Conservation (phyloP, 805 yeast species). For the Suhomyces tanzawaensis region DNA sequence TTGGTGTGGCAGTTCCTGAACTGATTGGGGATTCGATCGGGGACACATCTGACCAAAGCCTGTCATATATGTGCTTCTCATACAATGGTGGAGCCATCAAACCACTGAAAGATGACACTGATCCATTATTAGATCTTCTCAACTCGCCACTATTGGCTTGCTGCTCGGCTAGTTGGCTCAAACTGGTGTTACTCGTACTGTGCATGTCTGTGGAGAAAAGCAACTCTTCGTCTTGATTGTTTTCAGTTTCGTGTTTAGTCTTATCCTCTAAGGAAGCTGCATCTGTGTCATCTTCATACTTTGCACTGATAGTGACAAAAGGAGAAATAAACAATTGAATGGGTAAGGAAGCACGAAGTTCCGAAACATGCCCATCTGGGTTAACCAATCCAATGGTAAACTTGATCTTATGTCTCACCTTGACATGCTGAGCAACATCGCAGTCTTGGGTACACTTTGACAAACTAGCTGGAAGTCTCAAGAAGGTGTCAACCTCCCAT, state of each 20-base stretch:
- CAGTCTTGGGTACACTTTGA: conserved; percentile 85
- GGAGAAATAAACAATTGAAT: conserved; percentile 74
- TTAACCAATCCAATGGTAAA: conserved; percentile 76
- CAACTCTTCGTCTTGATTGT: conserved; percentile 25
- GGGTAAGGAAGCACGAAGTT: conserved; percentile 87
- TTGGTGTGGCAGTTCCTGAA: conserved; percentile 44
- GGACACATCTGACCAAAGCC: conserved; percentile 67
- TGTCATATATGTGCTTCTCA: conserved; percentile 76
- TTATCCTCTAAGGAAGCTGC: conserved; percentile 1
- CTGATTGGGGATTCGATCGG: conserved; percentile 46
- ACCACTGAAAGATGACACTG: conserved; percentile 34
- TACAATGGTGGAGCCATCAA: conserved; percentile 83
- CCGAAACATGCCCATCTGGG: conserved; percentile 91
- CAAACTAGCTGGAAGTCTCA: conserved; percentile 71
- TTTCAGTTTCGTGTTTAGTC: background rate
- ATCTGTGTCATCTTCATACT: conserved; percentile 25
- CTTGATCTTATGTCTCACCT: conserved; percentile 85
- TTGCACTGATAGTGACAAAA: conserved; percentile 67
- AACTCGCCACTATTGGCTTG: conserved; percentile 7
- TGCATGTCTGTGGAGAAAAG: conserved; percentile 25
- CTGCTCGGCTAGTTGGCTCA: conserved; percentile 18
- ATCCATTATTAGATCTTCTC: conserved; percentile 23
- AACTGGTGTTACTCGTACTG: conserved; percentile 20
- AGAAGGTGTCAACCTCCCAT: conserved; percentile 69
- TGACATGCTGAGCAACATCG: conserved; percentile 62